phyloP scores from a whole-genome alignment of 1,284 basidiomycete species.

The Tilletiopsis washingtonensis region DNA sequence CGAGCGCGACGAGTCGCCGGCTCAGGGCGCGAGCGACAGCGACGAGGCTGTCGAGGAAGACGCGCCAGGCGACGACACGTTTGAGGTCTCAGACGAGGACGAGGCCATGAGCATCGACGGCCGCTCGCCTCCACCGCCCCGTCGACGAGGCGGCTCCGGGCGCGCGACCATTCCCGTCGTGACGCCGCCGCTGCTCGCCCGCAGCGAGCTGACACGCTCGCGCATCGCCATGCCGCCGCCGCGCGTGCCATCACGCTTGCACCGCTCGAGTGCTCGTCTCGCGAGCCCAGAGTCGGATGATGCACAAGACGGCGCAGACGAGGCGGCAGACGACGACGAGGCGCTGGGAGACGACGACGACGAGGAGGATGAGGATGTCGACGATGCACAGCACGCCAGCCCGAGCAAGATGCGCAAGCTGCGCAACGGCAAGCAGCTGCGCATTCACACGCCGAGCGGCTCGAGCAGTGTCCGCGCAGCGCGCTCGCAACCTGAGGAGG shows the following conservation, averaged over 20 bases:
- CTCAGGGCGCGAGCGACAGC: too few relatives aligned
- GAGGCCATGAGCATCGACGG: neutral
- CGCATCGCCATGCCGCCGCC: neutral
- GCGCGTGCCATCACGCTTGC: too few relatives aligned
- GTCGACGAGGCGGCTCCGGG: neutral
- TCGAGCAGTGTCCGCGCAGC: neutral
- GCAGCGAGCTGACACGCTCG: conserved; percentile 3
- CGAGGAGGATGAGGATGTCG: conserved; percentile 1
- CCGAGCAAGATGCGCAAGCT: conserved; percentile 35
- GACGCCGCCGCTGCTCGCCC: conserved; percentile 5
- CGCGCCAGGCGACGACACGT: neutral
- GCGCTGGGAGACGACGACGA: neutral
- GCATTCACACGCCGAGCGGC: conserved; percentile 5
- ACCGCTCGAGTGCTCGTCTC: too few relatives aligned
- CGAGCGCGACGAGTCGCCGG: neutral
- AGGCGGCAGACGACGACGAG: neutral
- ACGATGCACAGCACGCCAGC: conserved; percentile 8
- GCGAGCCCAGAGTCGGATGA: neutral
- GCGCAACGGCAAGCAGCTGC: conserved; percentile 29
- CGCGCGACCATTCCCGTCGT: conserved; percentile 4
- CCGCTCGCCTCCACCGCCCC: neutral
- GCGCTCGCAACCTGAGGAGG: too few relatives aligned
- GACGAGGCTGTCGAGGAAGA: neutral
- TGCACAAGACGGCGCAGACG: neutral
- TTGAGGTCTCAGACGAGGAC: conserved; percentile 1